phyloP scores from a whole-genome alignment of 257 asterid genomes.

The Gynochthodes officinalis region DNA sequence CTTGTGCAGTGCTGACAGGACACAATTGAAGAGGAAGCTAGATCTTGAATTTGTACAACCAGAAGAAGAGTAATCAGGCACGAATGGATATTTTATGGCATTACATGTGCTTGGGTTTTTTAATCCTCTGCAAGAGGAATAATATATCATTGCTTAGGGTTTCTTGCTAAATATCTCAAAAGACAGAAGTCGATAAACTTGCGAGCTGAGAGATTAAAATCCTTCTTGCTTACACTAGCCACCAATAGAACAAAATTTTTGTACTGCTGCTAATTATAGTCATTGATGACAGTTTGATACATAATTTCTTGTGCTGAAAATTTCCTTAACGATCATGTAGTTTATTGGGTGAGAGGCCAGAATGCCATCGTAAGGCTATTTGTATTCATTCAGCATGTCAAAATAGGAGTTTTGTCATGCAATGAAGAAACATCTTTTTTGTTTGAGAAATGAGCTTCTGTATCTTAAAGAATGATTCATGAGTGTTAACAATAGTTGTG shows the following conservation, averaged over 20 bases:
- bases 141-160: neutral
- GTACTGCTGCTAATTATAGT: conserved; percentile 9
- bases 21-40: conserved; percentile 90
- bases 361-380: neutral
- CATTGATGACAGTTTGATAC: neutral
- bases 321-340: neutral
- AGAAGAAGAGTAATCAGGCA: conserved; percentile 34
- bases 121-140: too few relatives aligned
- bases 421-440: neutral
- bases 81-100: neutral
- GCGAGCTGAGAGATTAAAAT: neutral
- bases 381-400: conserved; percentile 1
- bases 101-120: neutral
- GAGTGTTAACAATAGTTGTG: neutral
- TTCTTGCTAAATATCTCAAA: neutral
- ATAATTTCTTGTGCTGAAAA: neutral
- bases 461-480: neutral
- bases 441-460: neutral
- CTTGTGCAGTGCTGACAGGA: conserved; percentile 78
- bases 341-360: conserved; percentile 1
- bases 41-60: conserved; percentile 93
- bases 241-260: neutral
- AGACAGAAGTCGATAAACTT: neutral
- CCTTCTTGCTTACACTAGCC: neutral
- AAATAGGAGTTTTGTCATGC: neutral